These are phyloP conservation scores for Thermoascus crustaceus DNA, from an alignment of 2,329 filamentous ascomycete species.

Conservation along the genomic window DNA sequence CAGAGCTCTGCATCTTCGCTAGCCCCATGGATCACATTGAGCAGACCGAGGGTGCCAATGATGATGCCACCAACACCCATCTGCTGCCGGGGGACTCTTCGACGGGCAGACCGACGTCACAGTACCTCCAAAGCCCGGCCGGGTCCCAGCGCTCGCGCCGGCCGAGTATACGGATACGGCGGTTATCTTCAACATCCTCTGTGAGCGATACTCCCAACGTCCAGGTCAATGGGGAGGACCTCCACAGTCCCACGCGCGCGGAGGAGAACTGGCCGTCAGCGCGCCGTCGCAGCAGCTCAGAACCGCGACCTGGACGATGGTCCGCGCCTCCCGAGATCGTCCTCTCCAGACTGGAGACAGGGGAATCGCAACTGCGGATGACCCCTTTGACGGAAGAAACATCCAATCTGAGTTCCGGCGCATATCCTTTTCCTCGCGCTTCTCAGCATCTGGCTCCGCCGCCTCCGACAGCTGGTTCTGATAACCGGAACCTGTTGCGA, in stretches of 20 bases:
- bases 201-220: slow-evolving; percentile 1
- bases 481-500: slow-evolving; percentile 18
- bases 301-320: slow-evolving; percentile 29
- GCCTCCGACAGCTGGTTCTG: slow-evolving; percentile 10
- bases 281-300: slow-evolving; percentile 35
- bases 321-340: slow-evolving; percentile 18
- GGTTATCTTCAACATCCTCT: slow-evolving; percentile 8
- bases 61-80: not conserved
- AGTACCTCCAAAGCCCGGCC: not conserved
- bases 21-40: slow-evolving; percentile 1
- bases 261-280: slow-evolving; percentile 20
- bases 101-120: not conserved
- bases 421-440: slow-evolving; percentile 8
- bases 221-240: slow-evolving; percentile 6
- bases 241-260: slow-evolving; percentile 8
- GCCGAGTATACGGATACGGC: slow-evolving; percentile 14
- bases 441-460: slow-evolving; percentile 10
- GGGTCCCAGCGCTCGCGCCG: slow-evolving; percentile 4
- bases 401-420: slow-evolving; percentile 13
- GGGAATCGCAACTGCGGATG: slow-evolving; percentile 16
- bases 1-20: not conserved
- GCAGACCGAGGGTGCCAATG: not conserved
- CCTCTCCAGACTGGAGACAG: slow-evolving; percentile 15
- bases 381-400: slow-evolving; percentile 28
- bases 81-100: slow-evolving; percentile 1